Evolutionary conservation across 2,329 filamentous ascomycete genomes (phyloP).

Genomic region (Ophiosphaerella herpotricha): DNA sequence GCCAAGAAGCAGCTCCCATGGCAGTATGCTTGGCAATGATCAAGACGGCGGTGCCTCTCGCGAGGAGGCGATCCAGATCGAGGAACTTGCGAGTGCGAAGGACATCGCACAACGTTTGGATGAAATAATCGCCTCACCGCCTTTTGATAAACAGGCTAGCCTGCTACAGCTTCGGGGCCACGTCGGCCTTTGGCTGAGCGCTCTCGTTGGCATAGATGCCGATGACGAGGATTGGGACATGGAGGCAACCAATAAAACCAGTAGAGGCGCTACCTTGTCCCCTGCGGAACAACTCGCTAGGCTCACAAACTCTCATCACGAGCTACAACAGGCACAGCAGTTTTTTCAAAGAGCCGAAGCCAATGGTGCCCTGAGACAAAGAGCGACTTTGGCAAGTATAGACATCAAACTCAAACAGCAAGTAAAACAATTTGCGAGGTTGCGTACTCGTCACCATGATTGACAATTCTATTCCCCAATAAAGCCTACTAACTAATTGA

Average conservation of each 20-base stretch:
- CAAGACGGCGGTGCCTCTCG: conserved; percentile 10
- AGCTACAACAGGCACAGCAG: conserved; percentile 25
- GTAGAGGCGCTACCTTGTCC: background rate
- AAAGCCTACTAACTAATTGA: too few species aligned
- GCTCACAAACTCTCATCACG: conserved; percentile 22
- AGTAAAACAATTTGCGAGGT: conserved; percentile 14
- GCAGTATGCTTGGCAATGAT: conserved; percentile 6
- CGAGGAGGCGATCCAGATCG: conserved; percentile 48
- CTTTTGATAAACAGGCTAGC: conserved; percentile 69
- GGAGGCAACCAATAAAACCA: conserved; percentile 5
- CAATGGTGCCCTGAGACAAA: conserved; percentile 21
- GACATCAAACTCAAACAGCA: conserved; percentile 23
- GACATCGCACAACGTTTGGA: conserved; percentile 73
- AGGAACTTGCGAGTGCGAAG: conserved; percentile 63
- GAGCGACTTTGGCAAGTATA: conserved; percentile 19
- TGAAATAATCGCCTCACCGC: conserved; percentile 68
- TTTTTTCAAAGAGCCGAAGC: conserved; percentile 29
- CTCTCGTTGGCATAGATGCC: conserved; percentile 58
- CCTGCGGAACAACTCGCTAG: conserved; percentile 13
- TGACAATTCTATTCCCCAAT: background rate
- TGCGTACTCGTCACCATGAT: background rate
- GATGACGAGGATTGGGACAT: conserved; percentile 22
- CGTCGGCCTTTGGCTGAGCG: conserved; percentile 74
- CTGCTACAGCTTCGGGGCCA: conserved; percentile 74
- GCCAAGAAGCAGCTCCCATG: conserved; percentile 18